Conservation (phyloP, 257 asterid genomes). For the Forsythia suspensa region DNA sequence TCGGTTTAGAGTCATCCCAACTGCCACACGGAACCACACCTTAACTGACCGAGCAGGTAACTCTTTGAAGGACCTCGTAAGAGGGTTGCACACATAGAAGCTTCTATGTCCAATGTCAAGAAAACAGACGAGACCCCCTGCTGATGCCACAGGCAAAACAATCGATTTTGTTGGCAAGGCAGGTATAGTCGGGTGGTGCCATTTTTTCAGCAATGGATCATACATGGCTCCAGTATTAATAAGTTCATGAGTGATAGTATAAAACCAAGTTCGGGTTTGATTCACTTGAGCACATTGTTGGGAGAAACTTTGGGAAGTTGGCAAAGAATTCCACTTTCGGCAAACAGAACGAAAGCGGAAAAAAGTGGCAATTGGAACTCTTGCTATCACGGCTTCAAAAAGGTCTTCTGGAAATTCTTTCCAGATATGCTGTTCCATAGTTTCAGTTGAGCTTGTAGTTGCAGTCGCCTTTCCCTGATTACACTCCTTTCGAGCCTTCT, state of each 20-base stretch:
- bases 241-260: slow-evolving; percentile 82
- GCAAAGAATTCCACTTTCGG: slow-evolving; percentile 78
- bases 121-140: slow-evolving; percentile 95
- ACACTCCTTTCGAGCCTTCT: slow-evolving; percentile 70
- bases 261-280: slow-evolving; percentile 75
- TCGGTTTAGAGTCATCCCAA: slow-evolving; percentile 68
- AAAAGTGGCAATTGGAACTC: slow-evolving; percentile 78
- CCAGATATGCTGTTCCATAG: slow-evolving; percentile 77
- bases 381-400: slow-evolving; percentile 82
- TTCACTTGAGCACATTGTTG: slow-evolving; percentile 62
- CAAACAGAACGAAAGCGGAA: slow-evolving; percentile 83
- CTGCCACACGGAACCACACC: slow-evolving; percentile 91
- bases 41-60: slow-evolving; percentile 76
- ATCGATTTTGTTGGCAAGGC: slow-evolving; percentile 69
- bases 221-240: slow-evolving; percentile 83
- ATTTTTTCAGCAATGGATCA: slow-evolving; percentile 65
- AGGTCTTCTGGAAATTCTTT: slow-evolving; percentile 95
- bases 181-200: slow-evolving; percentile 90
- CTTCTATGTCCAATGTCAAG: slow-evolving; percentile 78
- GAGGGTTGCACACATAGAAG: slow-evolving; percentile 86
- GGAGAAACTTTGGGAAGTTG: slow-evolving; percentile 77
- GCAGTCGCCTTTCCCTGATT: slow-evolving; percentile 47
- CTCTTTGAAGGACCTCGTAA: slow-evolving; percentile 78
- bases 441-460: slow-evolving; percentile 39
- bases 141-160: slow-evolving; percentile 89